Conservation (phyloP, 2,329 filamentous ascomycete species). For the Pezicula carpinea region DNA sequence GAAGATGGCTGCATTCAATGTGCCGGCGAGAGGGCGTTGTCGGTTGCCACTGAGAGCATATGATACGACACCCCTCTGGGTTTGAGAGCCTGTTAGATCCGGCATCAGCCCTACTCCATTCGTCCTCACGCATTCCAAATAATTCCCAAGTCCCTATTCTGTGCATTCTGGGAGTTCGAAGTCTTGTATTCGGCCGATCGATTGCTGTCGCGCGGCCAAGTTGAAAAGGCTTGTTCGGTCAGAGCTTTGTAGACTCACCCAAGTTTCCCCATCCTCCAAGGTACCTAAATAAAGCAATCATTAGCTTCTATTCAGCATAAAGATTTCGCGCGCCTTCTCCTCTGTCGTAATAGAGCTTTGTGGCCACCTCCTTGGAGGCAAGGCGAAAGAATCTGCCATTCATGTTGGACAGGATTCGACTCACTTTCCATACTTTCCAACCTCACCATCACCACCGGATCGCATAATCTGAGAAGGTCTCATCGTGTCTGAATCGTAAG, state of each 20-base stretch:
- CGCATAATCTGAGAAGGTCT: conserved; percentile 28
- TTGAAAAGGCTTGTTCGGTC: neutral
- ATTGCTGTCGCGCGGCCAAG: neutral
- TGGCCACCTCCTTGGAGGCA: conserved; percentile 1
- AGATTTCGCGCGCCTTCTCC: conserved; percentile 1
- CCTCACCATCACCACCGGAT: conserved; percentile 25
- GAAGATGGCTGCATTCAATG: conserved; percentile 80
- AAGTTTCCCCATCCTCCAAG: conserved; percentile 29
- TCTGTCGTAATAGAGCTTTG: conserved; percentile 7
- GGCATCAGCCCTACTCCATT: conserved; percentile 14
- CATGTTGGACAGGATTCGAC: conserved; percentile 10
- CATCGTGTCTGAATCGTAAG: conserved; percentile 24
- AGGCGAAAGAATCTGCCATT: conserved; percentile 9
- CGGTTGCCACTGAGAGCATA: conserved; percentile 84
- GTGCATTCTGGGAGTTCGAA: neutral
- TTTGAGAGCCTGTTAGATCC: conserved; percentile 44
- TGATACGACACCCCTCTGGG: conserved; percentile 59
- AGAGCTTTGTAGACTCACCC: conserved; percentile 24
- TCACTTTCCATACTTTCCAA: conserved; percentile 32
- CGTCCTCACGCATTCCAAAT: neutral
- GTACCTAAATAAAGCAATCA: conserved; percentile 19
- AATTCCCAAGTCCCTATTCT: neutral
- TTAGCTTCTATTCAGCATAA: conserved; percentile 15
- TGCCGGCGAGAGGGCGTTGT: conserved; percentile 80
- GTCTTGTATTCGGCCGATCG: neutral